Evolutionary conservation across 1,284 basidiomycete genomes (phyloP), one percentile per base, ranked within the genome.

Genomic region (Tausonia pullulans): DNA sequence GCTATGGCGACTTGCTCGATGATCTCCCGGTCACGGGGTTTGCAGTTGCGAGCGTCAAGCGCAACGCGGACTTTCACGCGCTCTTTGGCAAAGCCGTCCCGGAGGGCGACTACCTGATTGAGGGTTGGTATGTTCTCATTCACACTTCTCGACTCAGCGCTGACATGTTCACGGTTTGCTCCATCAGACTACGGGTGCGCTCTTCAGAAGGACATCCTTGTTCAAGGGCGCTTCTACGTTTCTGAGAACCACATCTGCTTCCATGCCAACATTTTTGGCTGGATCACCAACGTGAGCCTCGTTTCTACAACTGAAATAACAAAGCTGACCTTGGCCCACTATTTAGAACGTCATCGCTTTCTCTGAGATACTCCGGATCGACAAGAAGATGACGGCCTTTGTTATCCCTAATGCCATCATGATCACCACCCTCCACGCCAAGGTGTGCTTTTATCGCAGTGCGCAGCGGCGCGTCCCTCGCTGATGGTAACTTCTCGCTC

Each of bases 201-300:
- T 0, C 76, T 98, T 11, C 91, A 96, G 72, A 85, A 93, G 62
- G 96, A 98, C 75, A 98, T 98, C 69, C 81, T 98, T 43, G 88
- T 98, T 45, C 95, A 98, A 79, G 95, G 95, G 3, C 83, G 95
- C 3, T 75, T 98, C 61, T 98, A 98, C 76, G 90, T 98, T 40
- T 98, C 94, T 1, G 96, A 98, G 77, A 95, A 98, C 76, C 94
- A 98, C 74, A 83, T 98, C 14, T 97, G 91, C 78, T 98, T 98
- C 80, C 90, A 98, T 72, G 94, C 96, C 39, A 98, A 97, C 74
- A 97, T 99, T 62, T 96, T 98, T 76, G 95, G 95, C 56, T 98
- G 95, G 95, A 88, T 97, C 65, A 98, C 94, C 16, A 88, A 96
- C 73, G 90, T 93, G 73, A 76, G 89, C 80, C 0, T 53, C 39